phyloP scores from a whole-genome alignment of 2,329 filamentous ascomycete genomes.

The Epichloe typhina region DNA sequence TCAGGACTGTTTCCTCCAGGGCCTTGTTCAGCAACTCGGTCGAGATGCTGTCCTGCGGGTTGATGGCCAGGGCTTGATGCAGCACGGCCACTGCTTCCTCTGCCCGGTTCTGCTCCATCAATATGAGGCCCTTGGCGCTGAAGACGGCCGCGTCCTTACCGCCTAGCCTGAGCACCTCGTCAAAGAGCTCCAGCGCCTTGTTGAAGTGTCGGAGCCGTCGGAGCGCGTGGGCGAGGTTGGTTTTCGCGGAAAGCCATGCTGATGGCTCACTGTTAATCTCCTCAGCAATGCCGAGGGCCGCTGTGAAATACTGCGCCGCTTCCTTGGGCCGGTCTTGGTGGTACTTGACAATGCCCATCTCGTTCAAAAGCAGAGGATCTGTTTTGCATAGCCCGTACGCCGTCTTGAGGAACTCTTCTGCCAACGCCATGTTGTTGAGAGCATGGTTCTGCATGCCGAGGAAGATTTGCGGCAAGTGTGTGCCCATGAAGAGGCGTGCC shows the following conservation, averaged over 20 bases:
- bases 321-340: slow-evolving; percentile 70
- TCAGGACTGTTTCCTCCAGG: slow-evolving; percentile 44
- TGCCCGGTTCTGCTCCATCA: slow-evolving; percentile 61
- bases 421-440: slow-evolving; percentile 85
- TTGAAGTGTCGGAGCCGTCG: slow-evolving; percentile 57
- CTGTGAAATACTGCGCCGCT: slow-evolving; percentile 64
- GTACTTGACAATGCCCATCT: slow-evolving; percentile 92
- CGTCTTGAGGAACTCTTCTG: slow-evolving; percentile 86
- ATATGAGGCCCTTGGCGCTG: slow-evolving; percentile 68
- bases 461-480: slow-evolving; percentile 89
- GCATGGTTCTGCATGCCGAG: slow-evolving; percentile 97
- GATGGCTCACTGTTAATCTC: slow-evolving; percentile 72
- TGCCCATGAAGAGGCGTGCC: slow-evolving; percentile 88
- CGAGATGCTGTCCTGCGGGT: slow-evolving; percentile 68
- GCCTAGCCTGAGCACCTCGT: slow-evolving; percentile 72
- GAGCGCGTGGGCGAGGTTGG: slow-evolving; percentile 82
- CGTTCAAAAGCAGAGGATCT: slow-evolving; percentile 85
- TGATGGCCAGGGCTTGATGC: slow-evolving; percentile 71
- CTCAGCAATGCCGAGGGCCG: slow-evolving; percentile 63
- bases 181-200: slow-evolving; percentile 67
- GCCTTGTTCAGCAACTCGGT: slow-evolving; percentile 66
- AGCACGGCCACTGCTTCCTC: slow-evolving; percentile 70
- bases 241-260: slow-evolving; percentile 72
- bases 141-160: slow-evolving; percentile 70
- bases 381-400: slow-evolving; percentile 72